Conservation (phyloP, 176 grass and related monocot species). For the Sorghum bicolor region DNA sequence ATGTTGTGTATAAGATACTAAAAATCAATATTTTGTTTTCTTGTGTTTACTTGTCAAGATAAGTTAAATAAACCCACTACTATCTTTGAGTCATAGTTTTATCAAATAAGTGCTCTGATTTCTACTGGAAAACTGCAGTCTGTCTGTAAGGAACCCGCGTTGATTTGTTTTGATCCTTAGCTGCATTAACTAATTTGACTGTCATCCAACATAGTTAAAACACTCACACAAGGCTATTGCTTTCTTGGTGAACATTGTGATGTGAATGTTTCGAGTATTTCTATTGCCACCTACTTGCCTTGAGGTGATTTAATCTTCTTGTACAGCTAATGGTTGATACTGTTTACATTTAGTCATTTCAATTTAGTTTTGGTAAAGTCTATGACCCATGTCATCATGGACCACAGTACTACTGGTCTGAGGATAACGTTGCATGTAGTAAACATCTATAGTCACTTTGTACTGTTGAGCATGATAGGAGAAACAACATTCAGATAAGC, state of each 20-base stretch:
- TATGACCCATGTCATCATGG: slow-evolving; percentile 11
- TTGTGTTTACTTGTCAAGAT: neutral
- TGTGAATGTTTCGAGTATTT: slow-evolving; percentile 4
- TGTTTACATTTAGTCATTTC: slow-evolving; percentile 9
- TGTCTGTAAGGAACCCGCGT: neutral
- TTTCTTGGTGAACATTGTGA: slow-evolving; percentile 14
- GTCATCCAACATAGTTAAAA: neutral
- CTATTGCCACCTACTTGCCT: neutral
- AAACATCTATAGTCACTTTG: slow-evolving; percentile 16
- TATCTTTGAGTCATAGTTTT: neutral
- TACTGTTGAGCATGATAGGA: slow-evolving; percentile 23
- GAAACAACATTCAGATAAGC: slow-evolving; percentile 23
- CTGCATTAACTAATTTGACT: neutral
- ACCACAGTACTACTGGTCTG: slow-evolving; percentile 27
- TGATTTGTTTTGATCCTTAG: slow-evolving; percentile 13
- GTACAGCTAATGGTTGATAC: slow-evolving; percentile 3
- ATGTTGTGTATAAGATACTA: slow-evolving; percentile 5
- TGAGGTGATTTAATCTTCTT: neutral
- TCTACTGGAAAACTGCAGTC: neutral
- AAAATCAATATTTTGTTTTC: neutral
- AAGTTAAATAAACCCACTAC: neutral
- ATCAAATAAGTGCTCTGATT: slow-evolving; percentile 5
- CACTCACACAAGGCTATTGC: neutral
- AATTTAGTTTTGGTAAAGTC: slow-evolving; percentile 5
- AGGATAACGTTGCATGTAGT: slow-evolving; percentile 36